Evolutionary conservation across 257 asterid species (phyloP), one percentile per base, ranked within the genome.

Genomic region (Henckelia pumila): DNA sequence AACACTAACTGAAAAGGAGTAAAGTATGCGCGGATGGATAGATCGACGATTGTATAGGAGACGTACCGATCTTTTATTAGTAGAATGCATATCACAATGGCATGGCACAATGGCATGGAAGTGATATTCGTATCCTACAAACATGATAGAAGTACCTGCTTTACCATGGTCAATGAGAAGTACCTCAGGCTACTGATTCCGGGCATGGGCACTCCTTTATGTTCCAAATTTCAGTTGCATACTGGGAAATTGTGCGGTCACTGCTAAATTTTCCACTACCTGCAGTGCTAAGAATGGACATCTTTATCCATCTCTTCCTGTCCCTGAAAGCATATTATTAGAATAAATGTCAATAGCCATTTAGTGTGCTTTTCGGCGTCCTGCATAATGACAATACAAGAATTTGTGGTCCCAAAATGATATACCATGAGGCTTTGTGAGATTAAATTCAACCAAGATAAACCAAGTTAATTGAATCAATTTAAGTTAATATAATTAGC

Each of bases 201-300:
- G 50, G 50, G 50, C n/a, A 14, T 40, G 74, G 77, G 61, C 91
- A 85, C 71, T 80, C 89, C 22, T 76, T 75, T 63, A 94, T 85
- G 68, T 87, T 87, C 97, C 97, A 94, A 19, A 91, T 91, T 66
- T 91, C 96, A 55, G 77, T 82, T 28, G 98, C 99, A 24, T 94
- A 91, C 81, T 88, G 97, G 6, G 88, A 89, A 49, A 94, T 94
- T 25, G 99, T 94, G 1, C 99, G 83, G 64, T 94, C 99, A 33
- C 99, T 94, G 79, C 99, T 91, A 72, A 94, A 94, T 59, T 94
- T 91, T 20, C 99, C 96, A 72, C 95, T 84, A 50, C 99, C 97
- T 21, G 96, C 92, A 25, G 97, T 91, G 83, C 99, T 94, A 56
- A 88, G 89, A 63, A 94, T 94, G 9, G 99, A 94, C 95, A 87